phyloP scores from a whole-genome alignment of 2,329 filamentous ascomycete genomes.

The Waltergamsia citrina region DNA sequence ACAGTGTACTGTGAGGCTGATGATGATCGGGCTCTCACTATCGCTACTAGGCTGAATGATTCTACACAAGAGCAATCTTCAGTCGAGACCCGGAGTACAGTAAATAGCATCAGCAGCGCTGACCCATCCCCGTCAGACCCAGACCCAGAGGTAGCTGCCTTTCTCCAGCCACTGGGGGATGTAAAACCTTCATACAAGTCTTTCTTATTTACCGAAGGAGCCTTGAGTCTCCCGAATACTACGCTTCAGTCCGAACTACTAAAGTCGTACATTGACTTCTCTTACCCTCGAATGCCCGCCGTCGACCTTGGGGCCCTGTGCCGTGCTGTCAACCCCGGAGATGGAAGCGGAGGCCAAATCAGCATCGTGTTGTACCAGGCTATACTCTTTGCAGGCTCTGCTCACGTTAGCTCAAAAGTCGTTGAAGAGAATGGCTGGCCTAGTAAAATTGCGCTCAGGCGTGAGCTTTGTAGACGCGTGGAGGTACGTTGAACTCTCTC shows the following conservation, averaged over 20 bases:
- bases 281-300: background rate
- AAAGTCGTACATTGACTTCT: background rate
- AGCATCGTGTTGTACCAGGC: background rate
- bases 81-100: no score
- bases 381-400: background rate
- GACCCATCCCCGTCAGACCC: no score
- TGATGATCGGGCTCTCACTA: no score
- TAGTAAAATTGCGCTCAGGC: background rate
- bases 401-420: background rate
- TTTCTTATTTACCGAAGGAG: no score
- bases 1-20: no score
- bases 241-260: background rate
- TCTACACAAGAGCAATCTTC: no score
- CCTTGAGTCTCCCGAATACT: no score
- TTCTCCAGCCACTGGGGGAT: no score
- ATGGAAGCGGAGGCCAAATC: background rate
- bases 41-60: no score
- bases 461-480: background rate
- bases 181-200: no score
- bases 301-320: background rate
- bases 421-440: background rate
- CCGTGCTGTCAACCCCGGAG: background rate
- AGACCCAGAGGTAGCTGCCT: no score
- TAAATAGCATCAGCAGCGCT: no score
- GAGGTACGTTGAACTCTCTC: background rate